These are phyloP conservation scores for Aeschynomene evenia DNA, from an alignment of 306 rosid genomes.

Conservation along the genomic window DNA sequence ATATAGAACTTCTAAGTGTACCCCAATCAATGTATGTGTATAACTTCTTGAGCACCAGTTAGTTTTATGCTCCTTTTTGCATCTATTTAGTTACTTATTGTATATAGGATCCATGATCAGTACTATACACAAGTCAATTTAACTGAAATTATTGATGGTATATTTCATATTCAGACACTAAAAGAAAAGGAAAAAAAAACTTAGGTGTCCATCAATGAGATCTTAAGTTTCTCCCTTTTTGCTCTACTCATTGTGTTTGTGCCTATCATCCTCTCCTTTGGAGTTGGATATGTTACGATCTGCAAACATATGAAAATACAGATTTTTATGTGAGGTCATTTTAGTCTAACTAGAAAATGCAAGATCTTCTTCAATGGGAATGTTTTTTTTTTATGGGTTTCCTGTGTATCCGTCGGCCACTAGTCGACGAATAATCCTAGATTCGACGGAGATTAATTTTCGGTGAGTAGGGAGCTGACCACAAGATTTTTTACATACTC, in stretches of 20 bases:
- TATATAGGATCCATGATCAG: conserved; percentile 22
- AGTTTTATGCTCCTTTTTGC: background rate
- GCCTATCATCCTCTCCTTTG: conserved; percentile 15
- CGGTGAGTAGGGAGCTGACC: no score
- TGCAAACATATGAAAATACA: conserved; percentile 9
- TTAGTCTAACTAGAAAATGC: background rate
- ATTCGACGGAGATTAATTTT: no score
- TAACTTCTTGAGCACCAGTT: conserved; percentile 7
- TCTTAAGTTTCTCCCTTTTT: background rate
- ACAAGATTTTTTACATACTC: no score
- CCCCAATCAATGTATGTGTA: background rate
- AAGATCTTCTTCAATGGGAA: conserved; percentile 21
- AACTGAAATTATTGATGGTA: conserved; percentile 7
- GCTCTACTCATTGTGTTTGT: background rate
- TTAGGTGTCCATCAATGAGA: background rate
- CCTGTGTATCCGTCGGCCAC: no score
- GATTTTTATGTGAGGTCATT: background rate
- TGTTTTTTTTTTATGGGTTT: no score
- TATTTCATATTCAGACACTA: background rate
- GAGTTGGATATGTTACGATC: background rate
- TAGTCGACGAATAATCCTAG: no score
- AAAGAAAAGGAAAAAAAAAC: background rate
- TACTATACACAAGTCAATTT: background rate
- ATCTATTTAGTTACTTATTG: background rate
- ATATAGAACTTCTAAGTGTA: background rate